Conservation (phyloP, 805 yeast species). For the Vanderwaltozyma verrucispora region DNA sequence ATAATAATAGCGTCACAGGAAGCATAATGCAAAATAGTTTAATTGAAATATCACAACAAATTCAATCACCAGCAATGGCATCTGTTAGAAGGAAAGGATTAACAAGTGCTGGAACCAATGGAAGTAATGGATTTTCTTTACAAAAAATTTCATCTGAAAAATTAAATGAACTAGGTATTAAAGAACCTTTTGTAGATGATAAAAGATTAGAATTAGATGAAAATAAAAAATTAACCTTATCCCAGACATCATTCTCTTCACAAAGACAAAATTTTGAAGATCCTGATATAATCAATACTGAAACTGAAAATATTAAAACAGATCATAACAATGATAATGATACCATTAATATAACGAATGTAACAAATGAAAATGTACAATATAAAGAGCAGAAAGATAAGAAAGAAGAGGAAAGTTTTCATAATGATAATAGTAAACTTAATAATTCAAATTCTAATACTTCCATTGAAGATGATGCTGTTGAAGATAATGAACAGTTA, state of each 20-base stretch:
- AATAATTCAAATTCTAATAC: no score
- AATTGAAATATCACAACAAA: slow-evolving; percentile 28
- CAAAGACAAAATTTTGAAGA: not conserved
- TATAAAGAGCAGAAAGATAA: no score
- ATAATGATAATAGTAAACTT: no score
- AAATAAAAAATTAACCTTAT: not conserved
- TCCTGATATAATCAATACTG: not conserved
- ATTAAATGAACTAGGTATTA: slow-evolving; percentile 16
- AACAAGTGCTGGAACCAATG: slow-evolving; percentile 11
- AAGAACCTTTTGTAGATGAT: slow-evolving; percentile 29
- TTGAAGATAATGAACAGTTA: slow-evolving; percentile 21
- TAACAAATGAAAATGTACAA: no score
- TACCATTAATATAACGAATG: no score
- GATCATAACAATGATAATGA: slow-evolving; percentile 3
- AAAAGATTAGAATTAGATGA: slow-evolving; percentile 10
- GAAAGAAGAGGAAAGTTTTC: no score
- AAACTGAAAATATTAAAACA: not conserved
- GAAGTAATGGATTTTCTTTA: not conserved
- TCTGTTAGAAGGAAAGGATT: slow-evolving; percentile 27
- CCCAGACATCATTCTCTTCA: not conserved
- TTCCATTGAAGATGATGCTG: slow-evolving; percentile 18
- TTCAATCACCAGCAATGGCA: slow-evolving; percentile 34
- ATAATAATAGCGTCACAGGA: slow-evolving; percentile 4
- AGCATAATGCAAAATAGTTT: slow-evolving; percentile 10
- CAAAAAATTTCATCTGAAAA: not conserved